Conservation (phyloP, 2,329 filamentous ascomycete genomes). For the Aspergillus sp. region DNA sequence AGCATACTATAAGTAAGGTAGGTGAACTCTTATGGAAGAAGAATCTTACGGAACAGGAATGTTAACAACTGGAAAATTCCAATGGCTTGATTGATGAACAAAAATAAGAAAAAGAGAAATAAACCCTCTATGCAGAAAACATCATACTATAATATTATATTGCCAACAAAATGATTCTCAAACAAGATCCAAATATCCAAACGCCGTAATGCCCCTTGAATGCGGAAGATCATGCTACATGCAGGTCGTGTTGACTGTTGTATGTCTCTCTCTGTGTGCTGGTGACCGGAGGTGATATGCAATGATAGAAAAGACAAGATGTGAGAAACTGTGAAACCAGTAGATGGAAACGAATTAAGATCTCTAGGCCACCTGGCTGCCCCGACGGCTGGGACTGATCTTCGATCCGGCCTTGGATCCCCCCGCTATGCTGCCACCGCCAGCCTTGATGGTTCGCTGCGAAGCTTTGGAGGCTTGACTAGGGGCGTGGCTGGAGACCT, state of each 20-base stretch:
- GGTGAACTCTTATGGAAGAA: too few species aligned
- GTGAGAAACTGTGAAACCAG: not conserved
- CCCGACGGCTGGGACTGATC: conserved; percentile 29
- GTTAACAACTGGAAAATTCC: not conserved
- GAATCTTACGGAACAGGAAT: not conserved
- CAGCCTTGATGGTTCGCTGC: conserved; percentile 34
- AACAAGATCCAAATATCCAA: not conserved
- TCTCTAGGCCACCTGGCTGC: conserved; percentile 27
- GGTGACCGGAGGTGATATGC: not conserved
- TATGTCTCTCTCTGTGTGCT: not conserved
- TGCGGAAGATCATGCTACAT: not conserved
- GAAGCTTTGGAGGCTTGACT: conserved; percentile 25
- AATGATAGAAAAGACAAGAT: not conserved
- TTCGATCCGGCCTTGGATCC: conserved; percentile 25
- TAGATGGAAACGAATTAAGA: conserved; percentile 1
- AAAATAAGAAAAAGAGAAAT: not conserved
- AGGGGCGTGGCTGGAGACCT: conserved; percentile 33
- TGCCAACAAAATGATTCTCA: not conserved
- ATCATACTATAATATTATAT: not conserved
- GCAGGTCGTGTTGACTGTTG: not conserved
- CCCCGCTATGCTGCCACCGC: conserved; percentile 20
- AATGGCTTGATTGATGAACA: not conserved
- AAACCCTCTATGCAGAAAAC: not conserved
- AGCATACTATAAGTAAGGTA: not conserved
- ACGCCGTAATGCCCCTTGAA: not conserved